Evolutionary conservation across 768 basidiomycete genomes (phyloP), one percentile per base, ranked within the genome.

Genomic region (Mrakia hoshinonis): DNA sequence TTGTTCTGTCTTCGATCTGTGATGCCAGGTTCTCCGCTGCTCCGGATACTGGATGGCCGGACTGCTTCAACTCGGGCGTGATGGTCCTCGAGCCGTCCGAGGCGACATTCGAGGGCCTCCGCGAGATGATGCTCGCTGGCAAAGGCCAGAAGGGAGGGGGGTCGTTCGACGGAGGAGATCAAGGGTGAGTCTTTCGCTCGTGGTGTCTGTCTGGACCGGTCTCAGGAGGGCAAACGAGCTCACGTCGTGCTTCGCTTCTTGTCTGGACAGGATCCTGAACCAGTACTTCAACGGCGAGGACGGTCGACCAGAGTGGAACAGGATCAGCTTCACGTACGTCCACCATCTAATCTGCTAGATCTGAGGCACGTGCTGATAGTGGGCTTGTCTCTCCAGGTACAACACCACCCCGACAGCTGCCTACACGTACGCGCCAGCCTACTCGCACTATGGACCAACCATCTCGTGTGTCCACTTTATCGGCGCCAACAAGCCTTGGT

Each of bases 1-100:
- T n/a, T n/a, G 2, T 39, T 52, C 43, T 18, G 46, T 20, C 10
- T 29, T 26, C 9, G 20, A 15, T 7, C 43, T 24, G 18, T 7
- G 43, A 29, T 26, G 20, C 13, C 36, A 72, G 90, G 73, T 93
- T 99, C 78, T 88, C 93, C 51, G 96, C 96, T 11, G 90, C 88
- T 10, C 93, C 96, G 13, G 96, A 99, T 79, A 91, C 93, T 39
- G 96, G 96, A 75, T 99, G 96, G 96, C 96, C 96, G 49, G 96
- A 99, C 80, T 94, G 96, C 73, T 99, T 99, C 83, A 99, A 99
- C 79, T 95, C 94, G 29, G 96, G 96, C 48, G 87, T 98, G 58
- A 84, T 99, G 81, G 92, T 98, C 64, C 80, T 92, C 47, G 83
- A 85, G 67, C 93, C 93, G 1, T 86, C 87, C 12, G 84, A 89